Base-by-base conservation (phyloP, 371 early-diverging fungal genomes). In the Lichtheimia hyalospora region DNA sequence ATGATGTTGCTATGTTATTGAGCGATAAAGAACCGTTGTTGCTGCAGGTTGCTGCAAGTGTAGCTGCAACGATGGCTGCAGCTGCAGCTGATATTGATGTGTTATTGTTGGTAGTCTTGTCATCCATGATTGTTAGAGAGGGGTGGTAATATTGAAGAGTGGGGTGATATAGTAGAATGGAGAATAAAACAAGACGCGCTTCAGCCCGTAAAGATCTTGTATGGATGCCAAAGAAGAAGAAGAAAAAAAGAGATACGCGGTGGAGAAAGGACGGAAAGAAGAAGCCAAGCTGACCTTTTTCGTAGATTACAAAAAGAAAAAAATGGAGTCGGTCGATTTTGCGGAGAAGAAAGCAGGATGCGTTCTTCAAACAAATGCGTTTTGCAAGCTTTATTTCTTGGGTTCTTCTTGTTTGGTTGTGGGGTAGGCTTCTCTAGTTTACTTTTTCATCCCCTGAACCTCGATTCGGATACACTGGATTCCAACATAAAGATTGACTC, bases 41-140 rank as follows among this genome's bases (percentile, higher is more conserved):
- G 39, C 46, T 46, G 27, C 41, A 44, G 24, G 56, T 55, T 2
- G 56, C 56, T 7, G 56, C 56, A 6, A 55, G 27, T 2, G 56
- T 55, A n/a, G 56, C 56, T 43, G 56, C 56, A 44, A 55, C 56
- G 41, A 55, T 43, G 44, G 56, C 56, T n/a, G 56, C 56, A 25
- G 56, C 56, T 23, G 41, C 39, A 13, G 56, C 39, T 12, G 42
- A 23, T 14, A 16, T 14, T 20, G 56, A 21, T 43, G 56, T 21
- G 46, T 14, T 16, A 21, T 46, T 46, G 46, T 46, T 46, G 46
- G 46, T 46, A 16, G 40, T 55, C 21, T 25, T 55, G 56, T 43
- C 56, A 25, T 55, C 44, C 56, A 55, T 55, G 10, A 42, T 21
- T 46, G 46, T 16, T 18, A 55, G 56, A 55, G 56, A 16, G 41